Base-by-base conservation (phyloP, 1,139 yeast genomes). In the Candida albicans region DNA sequence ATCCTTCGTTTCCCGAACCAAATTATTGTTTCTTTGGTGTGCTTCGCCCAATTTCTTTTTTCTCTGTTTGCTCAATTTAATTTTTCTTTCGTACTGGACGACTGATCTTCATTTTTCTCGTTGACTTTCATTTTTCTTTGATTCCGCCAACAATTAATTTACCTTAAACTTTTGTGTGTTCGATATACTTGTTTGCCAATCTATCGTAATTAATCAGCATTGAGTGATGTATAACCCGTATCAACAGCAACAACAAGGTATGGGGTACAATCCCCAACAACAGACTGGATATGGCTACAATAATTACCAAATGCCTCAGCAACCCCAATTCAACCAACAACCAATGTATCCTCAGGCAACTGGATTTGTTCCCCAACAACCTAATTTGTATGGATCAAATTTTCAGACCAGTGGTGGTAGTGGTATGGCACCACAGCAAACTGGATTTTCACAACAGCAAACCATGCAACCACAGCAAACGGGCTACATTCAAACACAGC, bases 161-260 rank as follows among this genome's bases (percentile, higher is more conserved):
- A 13, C 36, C 36, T 11, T 13, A 9, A 8, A 10, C n/a, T 18
- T 18, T 18, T 18, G 22, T 18, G 22, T 18, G 22, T 18, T 18
- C n/a, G n/a, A n/a, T n/a, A 5, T 18, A 4, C 22, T 4, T 18
- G 3, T 18, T 18, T 18, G 22, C 22, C 22, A 18, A 18, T 18
- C 5, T 18, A 3, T 4, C 22, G 22, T 18, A 18, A 26, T 27
- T 36, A 13, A 14, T 14, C 2, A 25, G 13, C 24, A 12, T 7
- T 9, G 8, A 30, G 29, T 37, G 33, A 73, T 73, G 79, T 73
- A 70, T 56, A 73, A 73, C 55, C 76, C 73, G 51, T 71, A 71
- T 54, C 76, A 70, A 50, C 67, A 70, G 50, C 67, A 60, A 51
- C 67, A 60, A 51, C 69, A 59, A 49, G 50, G 51, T 41, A 52